Conservation (phyloP, 2,329 filamentous ascomycete species). For the Exophiala lecanii-corni region DNA sequence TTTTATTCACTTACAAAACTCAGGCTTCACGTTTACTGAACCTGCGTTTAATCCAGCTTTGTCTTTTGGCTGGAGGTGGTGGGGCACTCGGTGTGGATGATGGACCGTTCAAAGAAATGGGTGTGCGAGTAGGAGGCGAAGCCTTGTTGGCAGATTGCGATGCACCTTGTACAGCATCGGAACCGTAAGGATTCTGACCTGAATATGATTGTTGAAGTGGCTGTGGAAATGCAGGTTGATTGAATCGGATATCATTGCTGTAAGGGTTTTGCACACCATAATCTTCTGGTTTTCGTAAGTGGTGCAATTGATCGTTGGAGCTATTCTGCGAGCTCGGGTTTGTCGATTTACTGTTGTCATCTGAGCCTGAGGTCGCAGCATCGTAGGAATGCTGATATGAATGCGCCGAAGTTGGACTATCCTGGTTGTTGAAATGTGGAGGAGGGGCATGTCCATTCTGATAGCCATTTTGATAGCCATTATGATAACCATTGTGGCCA, state of each 20-base stretch:
- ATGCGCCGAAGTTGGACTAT: conserved; percentile 28
- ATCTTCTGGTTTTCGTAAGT: conserved; percentile 48
- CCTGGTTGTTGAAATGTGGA: not conserved
- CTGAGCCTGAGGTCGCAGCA: conserved; percentile 68
- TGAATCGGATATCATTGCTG: conserved; percentile 33
- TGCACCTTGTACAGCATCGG: conserved; percentile 20
- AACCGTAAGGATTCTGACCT: conserved; percentile 26
- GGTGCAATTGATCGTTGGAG: conserved; percentile 70
- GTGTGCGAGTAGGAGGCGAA: not conserved
- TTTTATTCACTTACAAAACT: not conserved
- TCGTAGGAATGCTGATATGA: conserved; percentile 76
- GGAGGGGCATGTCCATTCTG: conserved; percentile 33
- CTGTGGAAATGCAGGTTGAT: conserved; percentile 9
- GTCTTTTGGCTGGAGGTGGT: conserved; percentile 56
- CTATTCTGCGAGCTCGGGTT: conserved; percentile 93
- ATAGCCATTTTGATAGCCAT: conserved; percentile 33
- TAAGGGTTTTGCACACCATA: conserved; percentile 32
- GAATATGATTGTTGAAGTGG: conserved; percentile 12
- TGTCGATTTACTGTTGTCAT: conserved; percentile 74
- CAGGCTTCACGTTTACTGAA: conserved; percentile 60
- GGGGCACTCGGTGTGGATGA: not conserved
- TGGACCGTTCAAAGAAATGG: conserved; percentile 6
- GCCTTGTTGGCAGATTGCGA: conserved; percentile 13
- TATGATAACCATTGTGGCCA: conserved; percentile 30
- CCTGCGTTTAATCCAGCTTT: conserved; percentile 81